Evolutionary conservation across 192 early-diverging fungal genomes (phyloP).

Genomic region (Lobosporangium transversale): DNA sequence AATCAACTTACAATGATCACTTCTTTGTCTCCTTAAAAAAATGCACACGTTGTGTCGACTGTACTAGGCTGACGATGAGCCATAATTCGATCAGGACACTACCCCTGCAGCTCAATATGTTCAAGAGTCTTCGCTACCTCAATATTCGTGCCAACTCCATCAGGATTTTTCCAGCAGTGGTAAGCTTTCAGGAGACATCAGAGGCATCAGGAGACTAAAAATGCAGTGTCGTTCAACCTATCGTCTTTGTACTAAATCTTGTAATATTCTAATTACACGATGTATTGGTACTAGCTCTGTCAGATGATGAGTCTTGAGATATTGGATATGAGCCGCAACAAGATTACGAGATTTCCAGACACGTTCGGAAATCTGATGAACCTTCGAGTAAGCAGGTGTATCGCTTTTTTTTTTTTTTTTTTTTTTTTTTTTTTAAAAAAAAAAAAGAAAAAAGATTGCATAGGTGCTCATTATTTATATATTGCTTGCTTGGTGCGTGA

Average conservation of each 20-base stretch:
- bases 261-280: not conserved
- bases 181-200: conserved; percentile 17
- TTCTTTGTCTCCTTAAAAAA: conserved; percentile 10
- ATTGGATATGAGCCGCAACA: conserved; percentile 56
- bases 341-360: conserved; percentile 49
- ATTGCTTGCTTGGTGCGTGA: too few species aligned
- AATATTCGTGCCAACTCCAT: conserved; percentile 53
- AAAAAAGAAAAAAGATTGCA: too few species aligned
- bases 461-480: too few species aligned
- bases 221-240: too few species aligned
- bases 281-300: conserved; percentile 51
- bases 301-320: conserved; percentile 51
- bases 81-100: conserved; percentile 50
- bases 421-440: not conserved
- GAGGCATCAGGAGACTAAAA: too few species aligned
- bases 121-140: conserved; percentile 51
- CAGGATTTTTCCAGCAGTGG: conserved; percentile 52
- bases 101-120: conserved; percentile 53
- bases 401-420: not conserved
- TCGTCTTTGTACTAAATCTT: too few species aligned
- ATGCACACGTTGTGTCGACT: not conserved
- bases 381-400: conserved; percentile 29
- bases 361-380: conserved; percentile 52
- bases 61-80: conserved; percentile 53
- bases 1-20: not conserved